Conservation (phyloP, 805 yeast genomes). For the Candida boleticola region DNA sequence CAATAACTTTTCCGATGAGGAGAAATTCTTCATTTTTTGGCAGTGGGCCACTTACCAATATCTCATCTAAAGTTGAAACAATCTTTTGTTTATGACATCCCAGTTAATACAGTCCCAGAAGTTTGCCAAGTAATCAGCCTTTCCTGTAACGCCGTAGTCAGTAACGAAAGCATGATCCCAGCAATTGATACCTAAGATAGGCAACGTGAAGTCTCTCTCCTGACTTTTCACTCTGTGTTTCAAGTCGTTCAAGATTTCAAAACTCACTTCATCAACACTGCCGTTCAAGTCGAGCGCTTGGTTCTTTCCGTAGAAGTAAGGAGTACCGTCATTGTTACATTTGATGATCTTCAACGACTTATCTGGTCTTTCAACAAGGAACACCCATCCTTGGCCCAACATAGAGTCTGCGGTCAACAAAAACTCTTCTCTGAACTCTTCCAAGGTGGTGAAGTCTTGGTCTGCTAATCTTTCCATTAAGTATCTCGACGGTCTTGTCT, state of each 20-base stretch:
- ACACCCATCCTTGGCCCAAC: constrained; percentile 75
- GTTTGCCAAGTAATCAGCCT: constrained; percentile 65
- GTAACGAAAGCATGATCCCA: constrained; percentile 89
- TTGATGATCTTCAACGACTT: constrained; percentile 54
- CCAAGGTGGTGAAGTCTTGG: constrained; percentile 38
- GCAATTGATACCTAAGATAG: constrained; percentile 71
- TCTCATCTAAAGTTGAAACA: constrained; percentile 29
- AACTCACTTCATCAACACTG: constrained; percentile 57
- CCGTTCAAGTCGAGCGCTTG: constrained; percentile 77
- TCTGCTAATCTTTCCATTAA: constrained; percentile 37
- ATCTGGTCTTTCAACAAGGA: constrained; percentile 62
- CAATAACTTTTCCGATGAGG: constrained; percentile 12
- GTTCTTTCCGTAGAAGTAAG: constrained; percentile 65
- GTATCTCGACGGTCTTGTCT: constrained; percentile 36
- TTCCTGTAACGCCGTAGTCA: constrained; percentile 82
- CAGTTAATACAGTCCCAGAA: constrained; percentile 83
- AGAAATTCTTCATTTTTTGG: neutral
- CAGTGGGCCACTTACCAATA: constrained; percentile 1
- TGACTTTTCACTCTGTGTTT: constrained; percentile 38
- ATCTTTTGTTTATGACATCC: constrained; percentile 62
- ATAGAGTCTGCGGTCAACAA: constrained; percentile 49
- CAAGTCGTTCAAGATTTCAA: constrained; percentile 42
- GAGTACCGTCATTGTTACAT: constrained; percentile 75
- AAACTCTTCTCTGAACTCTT: constrained; percentile 50
- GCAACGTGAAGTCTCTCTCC: constrained; percentile 63